Conservation (phyloP, 352 stramenopile genomes). For the Aphanomyces invadans region DNA sequence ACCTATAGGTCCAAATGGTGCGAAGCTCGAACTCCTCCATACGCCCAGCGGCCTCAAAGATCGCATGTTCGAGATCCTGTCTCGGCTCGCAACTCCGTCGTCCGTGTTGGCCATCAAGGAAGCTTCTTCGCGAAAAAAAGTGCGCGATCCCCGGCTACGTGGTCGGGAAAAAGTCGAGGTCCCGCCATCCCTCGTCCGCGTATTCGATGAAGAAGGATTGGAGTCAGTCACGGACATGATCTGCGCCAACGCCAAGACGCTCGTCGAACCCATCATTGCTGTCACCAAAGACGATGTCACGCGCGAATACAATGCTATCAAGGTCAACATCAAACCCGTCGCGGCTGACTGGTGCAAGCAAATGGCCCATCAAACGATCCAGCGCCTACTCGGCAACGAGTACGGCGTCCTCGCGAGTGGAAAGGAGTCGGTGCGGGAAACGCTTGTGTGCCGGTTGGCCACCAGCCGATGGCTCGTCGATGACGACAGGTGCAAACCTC, state of each 20-base stretch:
- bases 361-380: conserved; percentile 57
- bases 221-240: conserved; percentile 73
- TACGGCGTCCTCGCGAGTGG: conserved; percentile 60
- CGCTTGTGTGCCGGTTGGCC: conserved; percentile 59
- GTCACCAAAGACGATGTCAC: conserved; percentile 45
- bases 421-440: conserved; percentile 51
- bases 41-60: conserved; percentile 67
- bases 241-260: conserved; percentile 67
- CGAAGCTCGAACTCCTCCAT: conserved; percentile 53
- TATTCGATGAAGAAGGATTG: conserved; percentile 57
- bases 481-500: conserved; percentile 1
- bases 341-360: conserved; percentile 52
- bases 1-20: conserved; percentile 21
- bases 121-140: conserved; percentile 27
- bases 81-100: conserved; percentile 62
- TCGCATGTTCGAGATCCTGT: conserved; percentile 47
- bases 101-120: conserved; percentile 50
- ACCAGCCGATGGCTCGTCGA: conserved; percentile 50
- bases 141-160: conserved; percentile 52
- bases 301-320: conserved; percentile 41
- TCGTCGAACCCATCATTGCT: conserved; percentile 69
- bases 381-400: conserved; percentile 68
- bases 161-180: conserved; percentile 31
- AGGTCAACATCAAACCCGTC: conserved; percentile 66
- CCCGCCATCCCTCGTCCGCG: conserved; percentile 41